These are phyloP conservation scores for Claviceps purpurea DNA, from an alignment of 2,329 filamentous ascomycete species.

Conservation along the genomic window DNA sequence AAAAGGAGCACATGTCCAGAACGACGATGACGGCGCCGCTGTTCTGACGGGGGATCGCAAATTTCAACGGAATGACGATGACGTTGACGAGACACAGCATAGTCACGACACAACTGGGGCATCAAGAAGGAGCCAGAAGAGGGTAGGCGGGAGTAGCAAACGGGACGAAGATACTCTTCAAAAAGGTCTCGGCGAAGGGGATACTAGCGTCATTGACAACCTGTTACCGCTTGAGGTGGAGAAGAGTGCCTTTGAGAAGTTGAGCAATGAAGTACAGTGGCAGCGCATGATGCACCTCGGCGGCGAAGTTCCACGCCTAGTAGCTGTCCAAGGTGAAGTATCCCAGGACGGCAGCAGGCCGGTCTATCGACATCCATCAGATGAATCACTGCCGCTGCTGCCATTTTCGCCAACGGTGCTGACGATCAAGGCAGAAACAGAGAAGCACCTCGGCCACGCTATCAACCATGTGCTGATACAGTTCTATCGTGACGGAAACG, in stretches of 20 bases:
- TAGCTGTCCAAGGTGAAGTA: conserved; percentile 73
- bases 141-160: not conserved
- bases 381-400: conserved; percentile 67
- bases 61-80: not conserved
- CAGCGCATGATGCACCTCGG: conserved; percentile 86
- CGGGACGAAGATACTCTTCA: conserved; percentile 14
- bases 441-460: conserved; percentile 60
- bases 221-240: conserved; percentile 47
- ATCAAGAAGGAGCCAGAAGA: not conserved
- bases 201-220: conserved; percentile 61
- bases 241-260: conserved; percentile 50
- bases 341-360: conserved; percentile 60
- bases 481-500: conserved; percentile 74
- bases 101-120: not conserved
- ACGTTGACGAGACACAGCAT: not conserved
- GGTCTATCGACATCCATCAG: conserved; percentile 88
- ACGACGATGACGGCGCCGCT: not conserved
- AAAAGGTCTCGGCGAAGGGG: conserved; percentile 60
- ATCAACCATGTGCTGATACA: conserved; percentile 92
- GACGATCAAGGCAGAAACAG: conserved; percentile 53
- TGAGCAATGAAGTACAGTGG: conserved; percentile 71
- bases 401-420: conserved; percentile 64
- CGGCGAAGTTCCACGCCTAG: conserved; percentile 79
- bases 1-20: not conserved
- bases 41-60: not conserved